A percentile compares a stretch with the other conserved stretches of the same genome.
These are phyloP conservation scores for Lachnellula arida DNA, from an alignment of 2,329 filamentous ascomycete species.

Conservation along the genomic window DNA sequence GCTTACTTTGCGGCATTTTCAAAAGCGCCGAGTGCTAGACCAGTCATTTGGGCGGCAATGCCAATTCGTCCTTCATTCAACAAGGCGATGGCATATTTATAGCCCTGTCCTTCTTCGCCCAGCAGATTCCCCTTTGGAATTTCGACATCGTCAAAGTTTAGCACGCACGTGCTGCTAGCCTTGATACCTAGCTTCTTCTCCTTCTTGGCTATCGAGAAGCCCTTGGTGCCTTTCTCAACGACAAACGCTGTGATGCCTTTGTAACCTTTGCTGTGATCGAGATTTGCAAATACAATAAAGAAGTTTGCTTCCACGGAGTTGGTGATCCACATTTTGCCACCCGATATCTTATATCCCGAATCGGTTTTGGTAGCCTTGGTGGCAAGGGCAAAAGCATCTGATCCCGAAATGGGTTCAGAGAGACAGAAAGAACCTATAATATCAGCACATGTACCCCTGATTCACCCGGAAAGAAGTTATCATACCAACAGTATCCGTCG, in stretches of 20 bases:
- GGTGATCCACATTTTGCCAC: slow-evolving; percentile 99
- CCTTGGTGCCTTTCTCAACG: slow-evolving; percentile 82
- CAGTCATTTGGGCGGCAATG: slow-evolving; percentile 98
- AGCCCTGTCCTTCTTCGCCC: slow-evolving; percentile 84
- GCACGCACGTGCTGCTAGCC: slow-evolving; percentile 91
- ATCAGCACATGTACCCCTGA: slow-evolving; percentile 7
- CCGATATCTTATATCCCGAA: slow-evolving; percentile 80
- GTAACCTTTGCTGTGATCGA: slow-evolving; percentile 89
- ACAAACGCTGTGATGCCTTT: slow-evolving; percentile 96
- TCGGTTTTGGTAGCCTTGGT: slow-evolving; percentile 84
- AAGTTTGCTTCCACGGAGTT: slow-evolving; percentile 91
- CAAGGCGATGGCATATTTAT: slow-evolving; percentile 94
- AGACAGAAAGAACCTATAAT: slow-evolving; percentile 73
- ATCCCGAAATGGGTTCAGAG: slow-evolving; percentile 87
- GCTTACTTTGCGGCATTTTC: slow-evolving; percentile 80
- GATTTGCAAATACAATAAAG: slow-evolving; percentile 97
- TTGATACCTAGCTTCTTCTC: slow-evolving; percentile 99
- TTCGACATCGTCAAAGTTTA: slow-evolving; percentile 96
- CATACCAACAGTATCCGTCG: slow-evolving; percentile 73
- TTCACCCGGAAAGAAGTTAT: neutral
- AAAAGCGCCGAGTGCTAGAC: slow-evolving; percentile 87
- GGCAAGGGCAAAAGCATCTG: slow-evolving; percentile 90
- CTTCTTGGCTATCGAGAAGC: slow-evolving; percentile 97
- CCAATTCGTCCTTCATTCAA: slow-evolving; percentile 97
- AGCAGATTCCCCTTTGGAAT: slow-evolving; percentile 85